phyloP scores from a whole-genome alignment of 2,329 filamentous ascomycete species.

The Nothopassalora personata region DNA sequence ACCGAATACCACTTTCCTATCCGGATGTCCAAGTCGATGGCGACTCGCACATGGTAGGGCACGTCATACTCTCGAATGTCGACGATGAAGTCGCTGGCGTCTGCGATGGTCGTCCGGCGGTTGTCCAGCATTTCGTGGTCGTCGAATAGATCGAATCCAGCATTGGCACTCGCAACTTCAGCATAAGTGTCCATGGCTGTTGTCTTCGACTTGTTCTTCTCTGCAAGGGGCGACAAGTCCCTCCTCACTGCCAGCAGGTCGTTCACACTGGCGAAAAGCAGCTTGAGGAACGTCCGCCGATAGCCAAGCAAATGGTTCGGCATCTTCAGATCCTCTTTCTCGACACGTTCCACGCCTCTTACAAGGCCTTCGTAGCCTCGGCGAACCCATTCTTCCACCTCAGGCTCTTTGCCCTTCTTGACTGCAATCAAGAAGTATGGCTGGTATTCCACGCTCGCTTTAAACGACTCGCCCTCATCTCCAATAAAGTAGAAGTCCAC shows the following conservation, averaged over 20 bases:
- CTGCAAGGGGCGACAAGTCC: constrained; percentile 81
- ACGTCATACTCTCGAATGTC: constrained; percentile 99
- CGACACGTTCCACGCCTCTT: constrained; percentile 68
- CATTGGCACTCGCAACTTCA: constrained; percentile 82
- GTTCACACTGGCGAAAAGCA: constrained; percentile 80
- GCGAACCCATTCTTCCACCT: constrained; percentile 91
- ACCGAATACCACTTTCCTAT: constrained; percentile 97
- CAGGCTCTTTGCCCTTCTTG: constrained; percentile 78
- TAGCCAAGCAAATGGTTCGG: constrained; percentile 95
- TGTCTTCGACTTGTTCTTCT: constrained; percentile 94
- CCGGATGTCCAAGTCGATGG: constrained; percentile 91
- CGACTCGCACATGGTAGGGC: constrained; percentile 96
- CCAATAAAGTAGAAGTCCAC: constrained; percentile 97
- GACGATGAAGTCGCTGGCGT: constrained; percentile 94
- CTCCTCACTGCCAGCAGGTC: constrained; percentile 81
- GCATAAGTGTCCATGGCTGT: constrained; percentile 98
- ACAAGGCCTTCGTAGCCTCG: constrained; percentile 76
- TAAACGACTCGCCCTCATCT: constrained; percentile 83
- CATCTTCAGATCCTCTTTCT: constrained; percentile 77
- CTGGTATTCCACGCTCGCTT: constrained; percentile 92
- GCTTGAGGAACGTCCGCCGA: constrained; percentile 76
- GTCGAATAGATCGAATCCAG: constrained; percentile 92
- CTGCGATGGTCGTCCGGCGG: constrained; percentile 68
- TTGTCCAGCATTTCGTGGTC: constrained; percentile 72
- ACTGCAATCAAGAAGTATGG: constrained; percentile 93